Base-by-base conservation (phyloP, 257 asterid genomes). In the Petrea volubilis region DNA sequence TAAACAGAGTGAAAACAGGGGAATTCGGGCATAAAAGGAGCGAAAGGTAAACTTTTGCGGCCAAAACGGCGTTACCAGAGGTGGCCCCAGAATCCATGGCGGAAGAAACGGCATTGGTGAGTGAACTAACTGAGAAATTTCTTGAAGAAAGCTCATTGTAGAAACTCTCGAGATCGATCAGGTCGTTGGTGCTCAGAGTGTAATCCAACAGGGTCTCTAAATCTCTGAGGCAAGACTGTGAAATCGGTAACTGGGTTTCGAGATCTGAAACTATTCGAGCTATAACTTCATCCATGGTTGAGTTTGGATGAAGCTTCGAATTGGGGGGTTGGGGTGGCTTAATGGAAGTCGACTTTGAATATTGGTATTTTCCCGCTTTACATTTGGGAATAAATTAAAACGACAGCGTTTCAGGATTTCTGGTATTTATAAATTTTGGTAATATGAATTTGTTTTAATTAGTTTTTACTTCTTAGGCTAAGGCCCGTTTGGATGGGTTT, bases 1-100 rank as follows among this genome's bases (percentile, higher is more conserved):
- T 89, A 63, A 91, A 91, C 46, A 91, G 82, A 1, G 98, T 86
- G 46, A 94, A 94, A 60, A 91, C 97, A 2, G 97, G 99, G 40
- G 90, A 85, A 80, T 86, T 94, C 13, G 98, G 99, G 83, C 90
- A 77, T 15, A 89, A 63, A 72, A 91, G 80, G 29, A 94, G 77
- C n/a, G 88, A 83, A 0, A 94, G 74, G 57, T 91, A 94, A 27
- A 86, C 96, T 47, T 84, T 90, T 21, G 97, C 81, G 3, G 96
- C 96, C 80, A 84, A 49, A 73, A 94, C 59, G 7, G 97, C 74
- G 71, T 55, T 31, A n/a, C 69, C 27, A 40, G 80, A 72, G 80
- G 81, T 60, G 64, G 70, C 68, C 60, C 85, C 88, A 50, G 90
- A 82, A 64, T 94, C 97, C 95, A 91, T 91, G 60, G 88, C 83